Evolutionary conservation across 2,329 filamentous ascomycete species (phyloP).

Genomic region (Westerdykella aurantiaca): DNA sequence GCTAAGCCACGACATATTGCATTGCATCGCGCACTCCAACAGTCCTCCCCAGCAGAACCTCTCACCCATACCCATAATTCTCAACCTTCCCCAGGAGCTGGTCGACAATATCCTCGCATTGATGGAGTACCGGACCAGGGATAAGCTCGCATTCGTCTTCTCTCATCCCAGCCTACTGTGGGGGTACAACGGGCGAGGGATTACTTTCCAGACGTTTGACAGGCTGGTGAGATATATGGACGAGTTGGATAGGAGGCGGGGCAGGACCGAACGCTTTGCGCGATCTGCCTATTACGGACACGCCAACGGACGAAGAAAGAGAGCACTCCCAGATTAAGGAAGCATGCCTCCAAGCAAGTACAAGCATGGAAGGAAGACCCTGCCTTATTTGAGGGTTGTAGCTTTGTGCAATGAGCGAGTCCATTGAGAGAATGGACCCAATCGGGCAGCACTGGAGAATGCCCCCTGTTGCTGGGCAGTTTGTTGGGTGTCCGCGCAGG

Average conservation of each 20-base stretch:
- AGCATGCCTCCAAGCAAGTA: too few species aligned
- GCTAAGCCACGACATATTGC: conserved; percentile 20
- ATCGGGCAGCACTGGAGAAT: too few species aligned
- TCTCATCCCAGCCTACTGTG: conserved; percentile 17
- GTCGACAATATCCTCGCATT: neutral
- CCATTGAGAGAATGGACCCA: too few species aligned
- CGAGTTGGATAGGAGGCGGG: neutral
- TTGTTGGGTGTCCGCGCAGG: too few species aligned
- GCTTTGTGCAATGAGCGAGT: too few species aligned
- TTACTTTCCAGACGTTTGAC: too few species aligned
- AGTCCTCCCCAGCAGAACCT: neutral
- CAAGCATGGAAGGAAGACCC: too few species aligned
- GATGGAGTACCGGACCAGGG: conserved; percentile 7
- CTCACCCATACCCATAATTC: neutral
- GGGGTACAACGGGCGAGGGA: conserved; percentile 1
- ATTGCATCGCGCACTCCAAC: conserved; percentile 13
- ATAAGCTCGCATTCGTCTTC: conserved; percentile 37
- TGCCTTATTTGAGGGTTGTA: too few species aligned
- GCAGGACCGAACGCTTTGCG: neutral
- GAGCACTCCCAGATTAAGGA: too few species aligned
- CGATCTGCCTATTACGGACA: neutral
- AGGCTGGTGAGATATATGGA: neutral
- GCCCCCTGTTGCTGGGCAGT: too few species aligned
- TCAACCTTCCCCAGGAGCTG: neutral
- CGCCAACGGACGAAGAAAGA: too few species aligned